phyloP scores from a whole-genome alignment of 2,329 filamentous ascomycete species.

The Diaporthe vexans region DNA sequence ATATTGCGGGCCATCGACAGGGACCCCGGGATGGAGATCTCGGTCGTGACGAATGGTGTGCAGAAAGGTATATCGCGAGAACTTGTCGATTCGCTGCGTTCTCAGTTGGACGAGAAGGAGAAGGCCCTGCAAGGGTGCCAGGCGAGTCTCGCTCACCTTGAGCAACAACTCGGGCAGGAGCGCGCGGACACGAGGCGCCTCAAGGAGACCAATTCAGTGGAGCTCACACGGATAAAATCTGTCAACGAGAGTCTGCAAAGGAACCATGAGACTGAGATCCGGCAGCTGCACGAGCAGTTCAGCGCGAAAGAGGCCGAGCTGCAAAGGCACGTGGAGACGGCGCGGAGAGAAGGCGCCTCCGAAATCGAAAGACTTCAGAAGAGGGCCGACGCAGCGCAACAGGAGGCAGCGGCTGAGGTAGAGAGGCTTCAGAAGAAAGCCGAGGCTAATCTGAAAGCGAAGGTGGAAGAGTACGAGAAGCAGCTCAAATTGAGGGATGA shows the following conservation, averaged over 20 bases:
- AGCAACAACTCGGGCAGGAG: conserved; percentile 76
- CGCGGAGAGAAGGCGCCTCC: conserved; percentile 32
- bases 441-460: conserved; percentile 24
- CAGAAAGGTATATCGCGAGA: conserved; percentile 95
- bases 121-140: conserved; percentile 62
- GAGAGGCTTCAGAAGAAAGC: conserved; percentile 16
- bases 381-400: conserved; percentile 68
- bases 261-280: conserved; percentile 77
- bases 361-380: conserved; percentile 59
- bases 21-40: conserved; percentile 89
- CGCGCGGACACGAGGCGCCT: conserved; percentile 78
- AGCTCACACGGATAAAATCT: conserved; percentile 60
- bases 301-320: conserved; percentile 60
- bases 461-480: conserved; percentile 27
- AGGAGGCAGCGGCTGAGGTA: conserved; percentile 37
- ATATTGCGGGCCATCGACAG: conserved; percentile 88
- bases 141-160: conserved; percentile 60
- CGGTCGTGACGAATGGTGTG: conserved; percentile 82
- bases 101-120: conserved; percentile 81
- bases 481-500: conserved; percentile 33
- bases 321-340: conserved; percentile 39
- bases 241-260: conserved; percentile 80
- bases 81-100: conserved; percentile 86
- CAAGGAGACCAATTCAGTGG: conserved; percentile 69
- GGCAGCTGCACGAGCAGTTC: conserved; percentile 58